Evolutionary conservation across 2,329 filamentous ascomycete genomes (phyloP), one percentile per base, ranked within the genome.

Genomic region (Neonectria ditissima): DNA sequence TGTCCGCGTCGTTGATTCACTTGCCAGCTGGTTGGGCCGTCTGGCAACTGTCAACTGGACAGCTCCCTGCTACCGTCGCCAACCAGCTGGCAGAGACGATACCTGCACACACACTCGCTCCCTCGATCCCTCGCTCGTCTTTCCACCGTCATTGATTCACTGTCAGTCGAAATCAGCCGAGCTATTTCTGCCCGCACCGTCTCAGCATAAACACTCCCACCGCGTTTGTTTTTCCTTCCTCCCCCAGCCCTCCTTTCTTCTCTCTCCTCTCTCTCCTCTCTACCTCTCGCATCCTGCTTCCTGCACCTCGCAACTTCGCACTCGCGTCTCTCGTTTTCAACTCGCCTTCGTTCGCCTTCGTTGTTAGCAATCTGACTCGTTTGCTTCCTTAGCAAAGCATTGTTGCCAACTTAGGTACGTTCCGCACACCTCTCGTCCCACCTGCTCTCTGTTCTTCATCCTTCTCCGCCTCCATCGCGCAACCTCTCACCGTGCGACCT

Each of bases 101-200:
- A 16, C n/a, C 39, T 30, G 41, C 16, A 48, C 18, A 16, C 13
- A 34, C 52, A 39, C 20, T 13, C 6, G 47, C 22, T n/a, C n/a
- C n/a, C n/a, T n/a, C n/a, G n/a, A n/a, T 18, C 24, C 34, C 53
- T 43, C 32, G 55, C 52, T 34, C 30, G 20, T 55, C 56, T 56
- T 13, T 11, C n/a, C 18, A 50, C 44, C 45, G 34, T 55, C 41
- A 37, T 37, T 66, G 67, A 73, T 68, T 72, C 70, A 72, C 61
- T 58, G 59, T n/a, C 45, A 41, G 28, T 43, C 34, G 57, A 30
- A 18, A 57, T 16, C 18, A 41, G 24, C 48, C 26, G 26, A 24
- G 37, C 16, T 30, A 34, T 52, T 58, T 56, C 11, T 44, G 20
- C 47, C n/a, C 34, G 3, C 10, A 26, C 18, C 24, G 5, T 24